Conservation (phyloP, 768 basidiomycete species). For the Psilocybe sp. region DNA sequence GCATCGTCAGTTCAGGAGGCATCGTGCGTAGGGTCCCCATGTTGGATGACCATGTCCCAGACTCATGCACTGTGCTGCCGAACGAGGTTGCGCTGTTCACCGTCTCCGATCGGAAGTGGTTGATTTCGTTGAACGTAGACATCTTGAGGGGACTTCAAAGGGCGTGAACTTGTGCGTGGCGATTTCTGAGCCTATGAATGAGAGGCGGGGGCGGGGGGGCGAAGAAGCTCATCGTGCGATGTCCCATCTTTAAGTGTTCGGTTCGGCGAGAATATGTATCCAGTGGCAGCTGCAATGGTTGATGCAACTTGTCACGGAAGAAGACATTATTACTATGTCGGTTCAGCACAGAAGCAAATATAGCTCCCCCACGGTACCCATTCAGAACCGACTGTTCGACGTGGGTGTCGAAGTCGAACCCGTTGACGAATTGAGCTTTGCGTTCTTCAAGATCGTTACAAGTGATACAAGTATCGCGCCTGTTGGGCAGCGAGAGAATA, state of each 20-base stretch:
- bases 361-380: no score
- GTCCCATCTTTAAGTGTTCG: background rate
- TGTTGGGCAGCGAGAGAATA: no score
- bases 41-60: background rate
- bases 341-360: no score
- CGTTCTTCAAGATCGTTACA: no score
- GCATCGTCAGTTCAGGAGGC: background rate
- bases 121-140: background rate
- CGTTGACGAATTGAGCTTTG: no score
- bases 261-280: background rate
- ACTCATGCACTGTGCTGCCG: background rate
- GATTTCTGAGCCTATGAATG: no score
- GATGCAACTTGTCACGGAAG: background rate
- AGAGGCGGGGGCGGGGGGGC: background rate
- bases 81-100: background rate
- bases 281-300: constrained; percentile 6
- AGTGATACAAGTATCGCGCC: no score
- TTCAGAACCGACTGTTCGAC: no score
- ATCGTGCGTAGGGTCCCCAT: background rate
- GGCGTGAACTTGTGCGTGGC: background rate
- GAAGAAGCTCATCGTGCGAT: background rate
- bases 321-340: background rate
- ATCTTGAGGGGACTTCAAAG: background rate
- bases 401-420: no score
- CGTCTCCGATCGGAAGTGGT: background rate